Evolutionary conservation across 78 protist genomes (phyloP).

Genomic region (Ministeria vibrans): DNA sequence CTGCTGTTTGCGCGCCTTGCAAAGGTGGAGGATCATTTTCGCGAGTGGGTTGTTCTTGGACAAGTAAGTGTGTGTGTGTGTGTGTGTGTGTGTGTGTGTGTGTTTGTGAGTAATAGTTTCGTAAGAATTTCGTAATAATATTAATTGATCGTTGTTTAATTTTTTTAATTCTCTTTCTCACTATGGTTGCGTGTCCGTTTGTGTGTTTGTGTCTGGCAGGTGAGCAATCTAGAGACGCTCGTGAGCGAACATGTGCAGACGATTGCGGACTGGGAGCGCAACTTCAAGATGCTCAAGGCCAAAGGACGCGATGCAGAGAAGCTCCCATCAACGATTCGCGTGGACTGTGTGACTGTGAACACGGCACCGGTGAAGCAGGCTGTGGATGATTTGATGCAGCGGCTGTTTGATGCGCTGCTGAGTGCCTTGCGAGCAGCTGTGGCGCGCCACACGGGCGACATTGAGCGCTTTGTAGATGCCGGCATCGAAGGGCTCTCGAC

Average conservation of each 20-base stretch:
- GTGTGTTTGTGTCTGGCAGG: no score
- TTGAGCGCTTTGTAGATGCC: slow-evolving; percentile 17
- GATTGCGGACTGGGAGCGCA: slow-evolving; percentile 45
- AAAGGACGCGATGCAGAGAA: slow-evolving; percentile 42
- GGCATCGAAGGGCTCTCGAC: slow-evolving; percentile 19
- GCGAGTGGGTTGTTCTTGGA: slow-evolving; percentile 51
- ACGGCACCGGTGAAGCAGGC: slow-evolving; percentile 38
- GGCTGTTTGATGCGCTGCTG: slow-evolving; percentile 31
- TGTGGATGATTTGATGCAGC: slow-evolving; percentile 38
- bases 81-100: no score
- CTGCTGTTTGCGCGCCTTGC: slow-evolving; percentile 26
- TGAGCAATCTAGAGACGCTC: slow-evolving; percentile 20
- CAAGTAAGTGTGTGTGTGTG: no score
- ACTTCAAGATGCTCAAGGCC: slow-evolving; percentile 42
- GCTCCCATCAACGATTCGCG: slow-evolving; percentile 23
- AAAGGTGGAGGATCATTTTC: slow-evolving; percentile 8
- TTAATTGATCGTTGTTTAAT: no score
- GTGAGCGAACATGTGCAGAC: slow-evolving; percentile 11
- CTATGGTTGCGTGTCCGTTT: no score
- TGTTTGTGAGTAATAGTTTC: no score
- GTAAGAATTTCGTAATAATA: no score
- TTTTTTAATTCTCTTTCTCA: no score
- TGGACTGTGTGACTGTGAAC: slow-evolving; percentile 55
- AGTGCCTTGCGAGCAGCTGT: slow-evolving; percentile 22
- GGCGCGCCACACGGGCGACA: background rate